Evolutionary conservation across 2,329 filamentous ascomycete genomes (phyloP), one percentile per base, ranked within the genome.

Genomic region (Colletotrichum destructivum): DNA sequence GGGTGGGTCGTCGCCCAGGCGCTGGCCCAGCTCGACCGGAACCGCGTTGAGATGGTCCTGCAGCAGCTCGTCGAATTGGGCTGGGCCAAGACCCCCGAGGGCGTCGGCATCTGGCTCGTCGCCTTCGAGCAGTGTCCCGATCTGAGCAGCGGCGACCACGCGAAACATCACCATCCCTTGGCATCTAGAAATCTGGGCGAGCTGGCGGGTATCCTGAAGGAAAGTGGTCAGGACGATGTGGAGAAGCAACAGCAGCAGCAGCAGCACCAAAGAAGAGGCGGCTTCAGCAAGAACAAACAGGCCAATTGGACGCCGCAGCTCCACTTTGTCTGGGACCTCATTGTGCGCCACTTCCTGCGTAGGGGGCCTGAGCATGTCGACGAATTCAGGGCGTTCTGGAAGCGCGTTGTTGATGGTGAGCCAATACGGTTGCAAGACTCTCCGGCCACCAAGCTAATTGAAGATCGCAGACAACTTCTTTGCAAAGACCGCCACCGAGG

Each of bases 321-420:
- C 66, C 94, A 95, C 77, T 97, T 97, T 79, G 94, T 94, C 0
- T 98, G 96, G 96, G 90, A 93, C 74, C 82, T 95, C 35, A 89
- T 98, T 23, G 81, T 98, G n/a, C 82, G 78, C 1, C 84, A 87
- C 71, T 90, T 87, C 74, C 75, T 84, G 35, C 80, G 82, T 62
- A 78, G 81, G 23, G 81, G 77, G 21, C 76, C 81, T 21, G 77
- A 79, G 0, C 79, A 81, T 42, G 81, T 77, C 0, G 80, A 87
- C 26, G 82, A 86, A 16, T 95, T 98, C 78, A 86, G 88, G 59
- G 89, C 93, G 57, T 97, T 98, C 79, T 98, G 96, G 95, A 90
- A 89, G 51, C 91, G 94, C 55, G 91, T 94, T 67, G 92, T 98
- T 71, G 95, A 98, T 81, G 93, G 93, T 95, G 82, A 85, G 91